phyloP scores from a whole-genome alignment of 2,329 filamentous ascomycete genomes.

The Gnomoniopsis sp. region DNA sequence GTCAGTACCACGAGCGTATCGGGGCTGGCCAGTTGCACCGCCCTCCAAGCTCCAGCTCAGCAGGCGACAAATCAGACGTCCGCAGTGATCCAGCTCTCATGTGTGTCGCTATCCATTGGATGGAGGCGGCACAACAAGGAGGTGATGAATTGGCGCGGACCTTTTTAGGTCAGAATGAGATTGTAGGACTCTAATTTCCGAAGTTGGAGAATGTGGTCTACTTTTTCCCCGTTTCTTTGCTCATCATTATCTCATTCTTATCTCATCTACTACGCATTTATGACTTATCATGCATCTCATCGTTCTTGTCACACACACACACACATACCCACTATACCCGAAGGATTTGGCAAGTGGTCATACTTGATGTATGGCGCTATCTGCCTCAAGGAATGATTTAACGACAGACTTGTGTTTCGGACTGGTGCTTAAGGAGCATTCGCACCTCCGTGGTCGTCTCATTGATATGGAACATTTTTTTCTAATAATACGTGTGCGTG shows the following conservation, averaged over 20 bases:
- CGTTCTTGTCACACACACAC: slow-evolving; percentile 3
- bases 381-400: slow-evolving; percentile 7
- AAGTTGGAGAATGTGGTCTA: background rate
- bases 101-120: slow-evolving; percentile 96
- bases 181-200: slow-evolving; percentile 8
- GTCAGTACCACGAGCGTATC: slow-evolving; percentile 22
- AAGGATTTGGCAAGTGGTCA: background rate
- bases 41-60: slow-evolving; percentile 18
- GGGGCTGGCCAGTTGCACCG: slow-evolving; percentile 18
- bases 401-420: slow-evolving; percentile 1
- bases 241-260: background rate
- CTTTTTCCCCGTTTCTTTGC: background rate
- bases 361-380: background rate
- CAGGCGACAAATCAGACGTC: slow-evolving; percentile 36
- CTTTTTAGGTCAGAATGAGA: slow-evolving; percentile 64
- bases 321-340: slow-evolving; percentile 13
- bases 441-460: background rate
- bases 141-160: slow-evolving; percentile 81
- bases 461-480: background rate
- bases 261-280: background rate
- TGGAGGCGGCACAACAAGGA: slow-evolving; percentile 83
- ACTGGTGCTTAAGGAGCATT: background rate
- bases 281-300: background rate
- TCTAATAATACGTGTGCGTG: background rate
- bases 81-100: slow-evolving; percentile 82